Base-by-base conservation (phyloP, 2,329 filamentous ascomycete species). In the Ceratocystis smalleyi region DNA sequence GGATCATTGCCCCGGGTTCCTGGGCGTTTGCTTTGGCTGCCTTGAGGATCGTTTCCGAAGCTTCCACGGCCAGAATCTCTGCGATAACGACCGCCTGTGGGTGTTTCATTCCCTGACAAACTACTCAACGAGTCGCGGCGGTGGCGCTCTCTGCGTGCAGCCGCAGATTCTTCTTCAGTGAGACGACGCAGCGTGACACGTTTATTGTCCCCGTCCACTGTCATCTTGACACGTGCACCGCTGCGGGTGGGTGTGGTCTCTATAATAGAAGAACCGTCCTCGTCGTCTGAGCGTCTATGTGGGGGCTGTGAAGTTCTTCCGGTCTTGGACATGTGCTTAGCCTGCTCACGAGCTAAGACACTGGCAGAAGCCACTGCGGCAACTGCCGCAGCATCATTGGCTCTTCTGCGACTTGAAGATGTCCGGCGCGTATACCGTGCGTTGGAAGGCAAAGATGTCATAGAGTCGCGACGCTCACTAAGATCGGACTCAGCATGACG, bases 111-210 rank as follows among this genome's bases (percentile, higher is more conserved):
- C 4, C 77, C 83, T 2, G 81, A 84, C 1, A 83, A 68, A 69
- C 79, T 84, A 70, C 80, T 83, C 8, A 81, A 83, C 66, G 80
- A 79, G 54, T 74, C 76, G 61, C 81, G 74, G 55, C 76, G 75
- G 12, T 75, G 71, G 3, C 72, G 74, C 35, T 76, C 75, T 22
- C 40, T 62, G 12, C 65, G 62, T 15, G 43, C 61, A 8, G 22
- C 32, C 43, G 76, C 75, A 2, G 80, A 77, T 70, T 86, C 83
- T 67, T 83, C 79, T 30, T 84, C 82, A 0, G 83, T 84, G 27
- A 86, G 73, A 43, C 81, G 77, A 45, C 83, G 78, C 51, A 86
- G 73, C 15, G 83, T 86, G 65, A 86, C 78, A 67, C 77, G 78
- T 69, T 86, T 82, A 68, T 83, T 80, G 68, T 84, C 65, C 8